These are phyloP conservation scores for Colletotrichum cordylinicola DNA, from an alignment of 2,329 filamentous ascomycete genomes.

Conservation along the genomic window DNA sequence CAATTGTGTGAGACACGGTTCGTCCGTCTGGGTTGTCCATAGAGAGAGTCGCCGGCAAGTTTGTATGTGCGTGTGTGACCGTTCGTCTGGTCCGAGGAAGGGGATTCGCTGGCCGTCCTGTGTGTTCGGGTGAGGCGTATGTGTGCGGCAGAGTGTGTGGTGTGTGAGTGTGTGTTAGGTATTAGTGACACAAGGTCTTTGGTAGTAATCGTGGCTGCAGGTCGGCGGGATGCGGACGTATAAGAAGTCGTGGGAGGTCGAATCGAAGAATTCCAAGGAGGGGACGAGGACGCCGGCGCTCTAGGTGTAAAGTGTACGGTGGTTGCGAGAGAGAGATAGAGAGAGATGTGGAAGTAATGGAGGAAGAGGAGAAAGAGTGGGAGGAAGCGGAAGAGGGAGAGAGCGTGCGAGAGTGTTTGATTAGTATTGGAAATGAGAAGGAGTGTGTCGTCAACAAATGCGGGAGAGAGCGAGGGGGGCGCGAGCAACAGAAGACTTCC, in stretches of 20 bases:
- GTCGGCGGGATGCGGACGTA: background rate
- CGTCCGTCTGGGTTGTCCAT: conserved; percentile 1
- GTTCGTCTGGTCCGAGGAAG: background rate
- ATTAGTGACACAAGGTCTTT: background rate
- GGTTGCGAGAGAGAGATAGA: background rate
- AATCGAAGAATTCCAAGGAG: conserved; percentile 16
- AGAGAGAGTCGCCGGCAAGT: background rate
- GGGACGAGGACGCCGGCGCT: conserved; percentile 3
- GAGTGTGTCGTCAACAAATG: conserved; percentile 20
- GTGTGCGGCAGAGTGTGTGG: background rate
- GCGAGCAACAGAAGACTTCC: background rate
- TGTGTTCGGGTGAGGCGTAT: background rate
- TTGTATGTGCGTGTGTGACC: background rate
- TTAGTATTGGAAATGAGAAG: conserved; percentile 14
- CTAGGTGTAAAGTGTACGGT: background rate
- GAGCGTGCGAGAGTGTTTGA: background rate
- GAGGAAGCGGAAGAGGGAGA: background rate
- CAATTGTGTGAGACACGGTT: background rate
- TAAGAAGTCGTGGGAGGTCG: background rate
- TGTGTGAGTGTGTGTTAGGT: background rate
- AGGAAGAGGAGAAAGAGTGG: background rate
- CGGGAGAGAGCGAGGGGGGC: background rate
- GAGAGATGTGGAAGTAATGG: background rate
- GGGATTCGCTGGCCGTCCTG: background rate
- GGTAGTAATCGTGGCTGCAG: background rate